phyloP scores from a whole-genome alignment of 345 rosid genomes.

The Aethionema arabicum region DNA sequence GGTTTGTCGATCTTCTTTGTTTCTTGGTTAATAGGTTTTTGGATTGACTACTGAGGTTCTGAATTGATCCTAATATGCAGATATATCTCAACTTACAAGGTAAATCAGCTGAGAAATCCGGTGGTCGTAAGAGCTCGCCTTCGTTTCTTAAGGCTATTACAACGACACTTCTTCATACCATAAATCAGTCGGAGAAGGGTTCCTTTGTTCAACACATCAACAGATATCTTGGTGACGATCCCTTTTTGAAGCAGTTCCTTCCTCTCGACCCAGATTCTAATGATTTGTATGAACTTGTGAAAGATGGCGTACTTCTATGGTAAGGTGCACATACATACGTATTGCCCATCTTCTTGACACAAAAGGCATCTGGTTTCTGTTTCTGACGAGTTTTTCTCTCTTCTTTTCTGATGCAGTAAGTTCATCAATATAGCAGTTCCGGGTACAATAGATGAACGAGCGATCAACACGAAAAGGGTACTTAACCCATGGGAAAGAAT shows the following conservation, averaged over 20 bases:
- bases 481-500: slow-evolving; percentile 94
- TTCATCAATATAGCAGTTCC: slow-evolving; percentile 89
- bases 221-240: slow-evolving; percentile 83
- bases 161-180: slow-evolving; percentile 70
- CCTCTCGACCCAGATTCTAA: slow-evolving; percentile 77
- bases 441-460: slow-evolving; percentile 89
- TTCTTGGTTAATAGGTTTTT: neutral
- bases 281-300: slow-evolving; percentile 70
- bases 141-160: slow-evolving; percentile 74
- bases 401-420: slow-evolving; percentile 49
- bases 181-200: slow-evolving; percentile 70
- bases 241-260: slow-evolving; percentile 82
- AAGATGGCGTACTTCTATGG: slow-evolving; percentile 93
- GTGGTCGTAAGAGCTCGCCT: slow-evolving; percentile 55
- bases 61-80: slow-evolving; percentile 45
- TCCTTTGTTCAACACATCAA: slow-evolving; percentile 89
- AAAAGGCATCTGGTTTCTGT: slow-evolving; percentile 11
- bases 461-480: slow-evolving; percentile 75
- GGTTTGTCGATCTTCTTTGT: slow-evolving; percentile 43
- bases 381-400: slow-evolving; percentile 23
- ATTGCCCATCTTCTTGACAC: neutral
- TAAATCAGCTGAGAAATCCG: slow-evolving; percentile 58
- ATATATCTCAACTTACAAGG: slow-evolving; percentile 60
- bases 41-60: slow-evolving; percentile 16
- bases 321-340: slow-evolving; percentile 32